Evolutionary conservation across 352 stramenopile species (phyloP).

Genomic region (Phytophthora rubi): DNA sequence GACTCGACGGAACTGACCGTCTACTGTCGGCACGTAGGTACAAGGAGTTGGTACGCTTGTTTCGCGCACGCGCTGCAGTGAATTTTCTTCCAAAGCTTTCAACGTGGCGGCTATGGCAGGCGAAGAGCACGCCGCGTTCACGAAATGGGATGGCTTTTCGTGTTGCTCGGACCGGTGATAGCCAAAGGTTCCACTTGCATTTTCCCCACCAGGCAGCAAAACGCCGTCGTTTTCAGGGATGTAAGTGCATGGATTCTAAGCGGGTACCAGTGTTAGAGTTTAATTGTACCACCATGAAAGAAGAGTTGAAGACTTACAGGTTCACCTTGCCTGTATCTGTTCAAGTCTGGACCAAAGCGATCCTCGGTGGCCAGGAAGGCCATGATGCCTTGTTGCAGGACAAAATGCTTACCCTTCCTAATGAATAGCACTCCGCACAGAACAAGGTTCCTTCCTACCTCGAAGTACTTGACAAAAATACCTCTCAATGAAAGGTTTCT

Average conservation of each 20-base stretch:
- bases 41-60: conserved; percentile 16
- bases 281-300: not conserved
- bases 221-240: conserved; percentile 14
- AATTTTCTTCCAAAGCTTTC: conserved; percentile 32
- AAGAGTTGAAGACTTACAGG: conserved; percentile 37
- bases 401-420: not conserved
- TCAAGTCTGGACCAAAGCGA: conserved; percentile 58
- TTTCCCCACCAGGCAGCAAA: not conserved
- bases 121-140: conserved; percentile 10
- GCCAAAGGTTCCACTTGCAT: conserved; percentile 45
- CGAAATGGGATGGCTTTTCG: conserved; percentile 20
- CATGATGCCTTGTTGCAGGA: conserved; percentile 28
- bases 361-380: conserved; percentile 55
- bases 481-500: no score
- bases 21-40: conserved; percentile 46
- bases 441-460: not conserved
- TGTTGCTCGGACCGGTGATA: conserved; percentile 25
- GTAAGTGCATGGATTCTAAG: conserved; percentile 60
- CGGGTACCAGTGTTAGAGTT: not conserved
- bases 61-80: conserved; percentile 19
- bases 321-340: conserved; percentile 41
- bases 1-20: conserved; percentile 51
- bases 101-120: conserved; percentile 23
- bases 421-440: not conserved
- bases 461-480: no score